Evolutionary conservation across 2,329 filamentous ascomycete genomes (phyloP), one percentile per base, ranked within the genome.

Genomic region (Aspergillus tanneri): DNA sequence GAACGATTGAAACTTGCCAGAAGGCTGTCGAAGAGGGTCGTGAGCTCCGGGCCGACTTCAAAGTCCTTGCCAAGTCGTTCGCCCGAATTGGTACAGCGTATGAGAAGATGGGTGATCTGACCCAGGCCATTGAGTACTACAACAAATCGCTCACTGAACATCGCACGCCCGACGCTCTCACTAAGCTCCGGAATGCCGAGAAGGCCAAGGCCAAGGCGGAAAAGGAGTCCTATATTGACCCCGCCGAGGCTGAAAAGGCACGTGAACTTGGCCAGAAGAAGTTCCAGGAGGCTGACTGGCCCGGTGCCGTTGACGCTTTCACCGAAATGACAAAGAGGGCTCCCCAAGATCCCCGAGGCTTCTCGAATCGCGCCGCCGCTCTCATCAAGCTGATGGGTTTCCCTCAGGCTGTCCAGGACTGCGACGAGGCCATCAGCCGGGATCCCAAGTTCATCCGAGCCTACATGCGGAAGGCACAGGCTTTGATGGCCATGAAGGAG

Each of bases 51-150:
- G 91, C 93, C 55, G 93, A 99, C 75, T 99, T 97, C 80, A 99
- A 99, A 83, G 81, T 91, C 65, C 92, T 99, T 58, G 91, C 95
- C 67, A 97, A 96, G 84, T 88, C 92, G n/a, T 96, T 93, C 64
- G 90, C 91, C 30, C 90, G 93, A 60, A 95, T 99, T 59, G 93
- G 93, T 56, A 82, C 85, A n/a, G 85, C 92, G 0, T 90, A 97
- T 69, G 93, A 99, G 79, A 96, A 90, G 76, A 74, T 86, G 67
- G 89, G 87, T 57, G 87, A 97, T 61, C 76, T 93, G 9, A 70
- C 80, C 46, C 82, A 85, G 51, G 93, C 95, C 19, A 83, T 99
- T 55, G 84, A 89, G 59, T 89, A 88, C 77, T 99, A 92, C 80
- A 86, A 96, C 73, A 90, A 86, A 71, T 95, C 92, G 3, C 82